Conservation (phyloP, 345 rosid genomes). For the Odontarrhena argentea region DNA sequence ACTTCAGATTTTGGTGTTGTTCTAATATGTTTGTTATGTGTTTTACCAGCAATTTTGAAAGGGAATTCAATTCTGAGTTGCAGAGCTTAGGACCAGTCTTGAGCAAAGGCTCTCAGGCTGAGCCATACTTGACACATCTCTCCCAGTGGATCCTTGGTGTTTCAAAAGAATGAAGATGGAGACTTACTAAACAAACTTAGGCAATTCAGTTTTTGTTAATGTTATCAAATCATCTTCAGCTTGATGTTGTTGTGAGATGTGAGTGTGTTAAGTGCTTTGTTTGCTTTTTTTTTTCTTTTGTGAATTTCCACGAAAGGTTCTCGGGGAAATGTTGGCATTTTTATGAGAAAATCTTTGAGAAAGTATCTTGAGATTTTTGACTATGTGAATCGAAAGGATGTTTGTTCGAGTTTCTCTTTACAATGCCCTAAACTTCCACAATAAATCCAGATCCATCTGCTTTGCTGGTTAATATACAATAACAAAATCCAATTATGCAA, state of each 20-base stretch:
- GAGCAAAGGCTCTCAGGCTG: slow-evolving; percentile 83
- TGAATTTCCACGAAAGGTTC: slow-evolving; percentile 34
- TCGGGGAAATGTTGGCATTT: neutral
- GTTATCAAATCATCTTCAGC: slow-evolving; percentile 22
- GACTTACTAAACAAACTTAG: slow-evolving; percentile 15
- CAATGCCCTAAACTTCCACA: slow-evolving; percentile 19
- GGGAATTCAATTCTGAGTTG: slow-evolving; percentile 81
- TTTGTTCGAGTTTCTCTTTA: slow-evolving; percentile 12
- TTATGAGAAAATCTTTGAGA: neutral
- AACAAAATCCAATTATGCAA: slow-evolving; percentile 34
- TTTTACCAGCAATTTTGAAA: slow-evolving; percentile 75
- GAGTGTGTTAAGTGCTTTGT: slow-evolving; percentile 15
- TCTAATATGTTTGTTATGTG: slow-evolving; percentile 9
- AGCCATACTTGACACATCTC: slow-evolving; percentile 95
- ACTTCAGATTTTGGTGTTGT: neutral
- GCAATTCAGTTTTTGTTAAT: neutral
- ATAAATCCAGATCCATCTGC: slow-evolving; percentile 26
- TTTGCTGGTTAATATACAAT: slow-evolving; percentile 22
- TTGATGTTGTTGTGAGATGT: slow-evolving; percentile 19
- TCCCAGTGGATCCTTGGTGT: slow-evolving; percentile 90
- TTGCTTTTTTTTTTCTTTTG: neutral
- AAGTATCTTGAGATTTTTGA: neutral
- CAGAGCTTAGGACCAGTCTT: slow-evolving; percentile 81
- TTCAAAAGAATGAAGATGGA: slow-evolving; percentile 49
- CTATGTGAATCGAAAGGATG: neutral